phyloP scores from a whole-genome alignment of 2,329 filamentous ascomycete genomes.

The Penicillium brasilianum region DNA sequence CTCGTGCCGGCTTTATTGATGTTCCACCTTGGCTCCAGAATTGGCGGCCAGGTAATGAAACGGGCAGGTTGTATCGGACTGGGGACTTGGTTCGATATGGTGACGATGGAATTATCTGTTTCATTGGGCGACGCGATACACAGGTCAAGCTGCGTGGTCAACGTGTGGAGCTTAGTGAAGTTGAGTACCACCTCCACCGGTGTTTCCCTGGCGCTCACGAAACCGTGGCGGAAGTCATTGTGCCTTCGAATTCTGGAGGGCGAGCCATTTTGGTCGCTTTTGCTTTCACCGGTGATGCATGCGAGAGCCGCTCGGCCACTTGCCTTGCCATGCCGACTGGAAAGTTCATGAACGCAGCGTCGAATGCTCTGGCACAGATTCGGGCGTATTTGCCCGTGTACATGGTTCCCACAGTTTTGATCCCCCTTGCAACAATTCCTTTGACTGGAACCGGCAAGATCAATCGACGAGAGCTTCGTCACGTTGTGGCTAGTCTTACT shows the following conservation, averaged over 20 bases:
- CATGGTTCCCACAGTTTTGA: neutral
- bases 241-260: neutral
- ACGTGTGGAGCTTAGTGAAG: neutral
- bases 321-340: neutral
- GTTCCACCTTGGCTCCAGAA: neutral
- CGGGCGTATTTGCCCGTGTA: neutral
- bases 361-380: neutral
- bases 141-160: neutral
- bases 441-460: neutral
- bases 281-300: neutral
- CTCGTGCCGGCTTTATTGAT: neutral
- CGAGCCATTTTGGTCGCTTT: neutral
- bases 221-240: neutral
- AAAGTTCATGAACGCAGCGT: neutral
- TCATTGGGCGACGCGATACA: neutral
- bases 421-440: neutral
- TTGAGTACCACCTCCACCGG: neutral
- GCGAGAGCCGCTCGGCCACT: neutral
- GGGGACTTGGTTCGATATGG: neutral
- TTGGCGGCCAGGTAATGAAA: neutral
- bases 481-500: neutral
- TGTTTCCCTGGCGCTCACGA: neutral
- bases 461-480: neutral
- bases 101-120: neutral
- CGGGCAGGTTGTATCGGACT: neutral